Base-by-base conservation (phyloP, 176 grass and related monocot genomes). In the Aegilops bicornis region DNA sequence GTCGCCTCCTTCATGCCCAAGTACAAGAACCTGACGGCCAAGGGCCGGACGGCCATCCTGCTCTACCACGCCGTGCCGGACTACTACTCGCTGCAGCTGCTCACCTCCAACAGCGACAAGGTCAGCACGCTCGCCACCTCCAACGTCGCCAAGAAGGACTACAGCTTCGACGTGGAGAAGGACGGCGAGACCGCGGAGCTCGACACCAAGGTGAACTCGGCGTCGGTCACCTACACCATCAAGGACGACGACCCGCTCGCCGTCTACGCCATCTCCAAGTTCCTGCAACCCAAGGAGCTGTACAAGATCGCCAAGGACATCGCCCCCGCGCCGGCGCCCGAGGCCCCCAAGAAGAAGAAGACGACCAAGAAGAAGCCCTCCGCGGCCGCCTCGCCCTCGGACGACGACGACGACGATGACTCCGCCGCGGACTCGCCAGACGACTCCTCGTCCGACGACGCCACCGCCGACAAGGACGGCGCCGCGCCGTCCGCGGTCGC, bases 21-120 rank as follows among this genome's bases (percentile, higher is more conserved):
- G 76, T 97, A 85, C 84, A 94, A 92, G 92, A 97, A 97, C 90
- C 89, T 97, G 59, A 94, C 95, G 43, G 90, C 92, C 25, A 83
- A 91, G 69, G 95, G 80, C 8, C 89, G 94, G 86, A 86, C 87
- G 42, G 87, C 90, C 39, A 82, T 97, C 76, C 86, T 97, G 36
- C 89, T 97, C 1, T 97, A 92, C 90, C 95, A 97, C 79, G 90
- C 90, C 33, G 79, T 90, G 5, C 95, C 95, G 40, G 92, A 94
- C 70, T 97, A 92, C 85, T 94, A 89, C 90, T 97, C 95, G 0
- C 48, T 91, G 23, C 89, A 94, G 72, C 89, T 94, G 59, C 92
- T 97, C 52, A 86, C 90, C 76, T 90, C 95, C 60, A 92, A 86
- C 81, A 97, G 90, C 5, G 95, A 90, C 47, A 93, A 94, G 64